Evolutionary conservation across 352 stramenopile genomes (phyloP).

Genomic region (Halophytophthora polymorphica): DNA sequence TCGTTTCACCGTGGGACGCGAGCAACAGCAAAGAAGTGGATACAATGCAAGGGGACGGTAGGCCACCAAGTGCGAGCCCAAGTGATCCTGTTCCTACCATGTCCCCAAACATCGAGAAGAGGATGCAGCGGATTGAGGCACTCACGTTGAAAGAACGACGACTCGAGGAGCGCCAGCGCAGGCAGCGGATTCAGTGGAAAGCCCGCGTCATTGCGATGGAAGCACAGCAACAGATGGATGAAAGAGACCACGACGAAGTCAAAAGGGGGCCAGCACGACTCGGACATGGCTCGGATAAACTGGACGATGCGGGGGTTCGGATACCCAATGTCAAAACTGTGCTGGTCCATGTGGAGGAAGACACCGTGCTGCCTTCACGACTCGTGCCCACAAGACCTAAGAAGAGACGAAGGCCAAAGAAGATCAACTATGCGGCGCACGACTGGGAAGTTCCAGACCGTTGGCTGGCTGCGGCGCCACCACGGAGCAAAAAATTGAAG

Average conservation of each 20-base stretch:
- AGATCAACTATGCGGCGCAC: conserved; percentile 18
- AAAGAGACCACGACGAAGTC: conserved; percentile 4
- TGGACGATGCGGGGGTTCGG: background rate
- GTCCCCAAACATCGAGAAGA: conserved; percentile 8
- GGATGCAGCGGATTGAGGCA: conserved; percentile 20
- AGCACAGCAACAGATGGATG: conserved; percentile 34
- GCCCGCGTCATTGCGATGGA: conserved; percentile 61
- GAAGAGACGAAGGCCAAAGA: conserved; percentile 20
- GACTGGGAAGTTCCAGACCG: conserved; percentile 17
- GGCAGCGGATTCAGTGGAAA: conserved; percentile 40
- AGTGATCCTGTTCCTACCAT: background rate
- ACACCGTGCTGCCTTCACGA: conserved; percentile 31
- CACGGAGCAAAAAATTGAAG: conserved; percentile 21
- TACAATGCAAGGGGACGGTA: background rate
- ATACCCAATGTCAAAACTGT: conserved; percentile 13
- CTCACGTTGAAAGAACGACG: conserved; percentile 27
- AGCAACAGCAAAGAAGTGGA: background rate
- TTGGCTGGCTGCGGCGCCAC: conserved; percentile 10
- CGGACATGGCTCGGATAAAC: background rate
- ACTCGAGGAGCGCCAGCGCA: conserved; percentile 12
- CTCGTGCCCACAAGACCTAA: conserved; percentile 26
- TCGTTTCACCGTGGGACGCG: conserved; percentile 32
- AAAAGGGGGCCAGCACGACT: background rate
- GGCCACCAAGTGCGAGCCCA: background rate
- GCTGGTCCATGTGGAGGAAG: conserved; percentile 20